Evolutionary conservation across 1,284 basidiomycete species (phyloP).

Genomic region (Rhodofomes roseus): DNA sequence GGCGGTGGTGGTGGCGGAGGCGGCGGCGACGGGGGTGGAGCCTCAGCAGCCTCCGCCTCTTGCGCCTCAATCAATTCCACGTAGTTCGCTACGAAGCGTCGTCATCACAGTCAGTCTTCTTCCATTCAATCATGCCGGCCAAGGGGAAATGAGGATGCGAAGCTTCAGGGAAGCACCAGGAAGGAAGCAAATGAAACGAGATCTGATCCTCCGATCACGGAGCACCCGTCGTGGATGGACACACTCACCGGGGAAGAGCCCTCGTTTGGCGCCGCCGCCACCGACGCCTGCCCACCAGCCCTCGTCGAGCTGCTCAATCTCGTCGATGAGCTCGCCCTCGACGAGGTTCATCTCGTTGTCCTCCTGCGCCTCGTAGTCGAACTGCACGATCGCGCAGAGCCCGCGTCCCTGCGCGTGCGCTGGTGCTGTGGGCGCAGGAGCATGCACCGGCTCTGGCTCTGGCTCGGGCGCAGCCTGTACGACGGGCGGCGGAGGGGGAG

Average conservation of each 20-base stretch:
- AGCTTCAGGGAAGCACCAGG: not conserved
- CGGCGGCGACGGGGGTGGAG: constrained; percentile 33
- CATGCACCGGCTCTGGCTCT: constrained; percentile 37
- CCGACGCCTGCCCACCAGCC: constrained; percentile 84
- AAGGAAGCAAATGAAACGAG: not conserved
- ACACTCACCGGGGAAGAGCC: constrained; percentile 71
- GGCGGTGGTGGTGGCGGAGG: constrained; percentile 35
- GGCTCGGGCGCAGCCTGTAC: constrained; percentile 40
- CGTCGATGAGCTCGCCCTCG: constrained; percentile 80
- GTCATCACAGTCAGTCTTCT: not conserved
- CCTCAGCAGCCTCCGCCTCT: constrained; percentile 35
- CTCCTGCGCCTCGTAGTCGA: constrained; percentile 79
- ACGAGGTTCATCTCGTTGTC: constrained; percentile 81
- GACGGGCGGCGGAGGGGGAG: constrained; percentile 28
- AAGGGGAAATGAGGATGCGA: not conserved
- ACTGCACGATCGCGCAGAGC: constrained; percentile 62
- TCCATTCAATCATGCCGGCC: not conserved
- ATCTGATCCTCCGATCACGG: not conserved
- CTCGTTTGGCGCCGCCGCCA: constrained; percentile 55
- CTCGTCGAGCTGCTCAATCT: constrained; percentile 83
- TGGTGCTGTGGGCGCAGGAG: constrained; percentile 23
- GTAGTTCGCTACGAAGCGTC: constrained; percentile 60
- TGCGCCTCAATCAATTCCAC: constrained; percentile 62
- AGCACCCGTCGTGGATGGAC: not conserved
- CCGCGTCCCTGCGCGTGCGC: constrained; percentile 41